Evolutionary conservation across 2,329 filamentous ascomycete genomes (phyloP), one percentile per base, ranked within the genome.

Genomic region (Aspergillus ochraceus): DNA sequence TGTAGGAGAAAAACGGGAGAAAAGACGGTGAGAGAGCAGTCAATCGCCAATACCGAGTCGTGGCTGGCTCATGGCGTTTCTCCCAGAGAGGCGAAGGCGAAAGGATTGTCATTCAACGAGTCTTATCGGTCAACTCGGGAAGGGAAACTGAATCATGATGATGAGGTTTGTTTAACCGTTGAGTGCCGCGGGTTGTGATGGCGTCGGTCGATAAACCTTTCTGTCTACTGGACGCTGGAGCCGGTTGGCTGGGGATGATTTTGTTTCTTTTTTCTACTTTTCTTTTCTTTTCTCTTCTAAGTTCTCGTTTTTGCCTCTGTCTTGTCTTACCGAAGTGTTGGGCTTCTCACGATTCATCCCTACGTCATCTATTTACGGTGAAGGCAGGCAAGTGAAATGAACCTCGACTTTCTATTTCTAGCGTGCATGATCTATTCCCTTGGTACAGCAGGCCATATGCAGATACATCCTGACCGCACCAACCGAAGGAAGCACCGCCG

Each of bases 1-100:
- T 24, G 24, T 42, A 42, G 19, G 20, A 53, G 77, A 11, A 22
- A 11, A 22, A n/a, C 29, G 20, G 24, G 29, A 14, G 24, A 49
- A 55, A 55, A 55, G 45, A 55, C 42, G 45, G 42, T 42, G 49
- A 52, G 29, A 51, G 36, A 29, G 52, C 52, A 36, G 52, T 46
- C 32, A 54, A 29, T 29, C 26, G 6, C 26, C 6, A 29, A 51
- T 24, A 12, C 46, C 20, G 24, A 19, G 26, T n/a, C 11, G 52
- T 54, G 52, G 52, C 52, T 54, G 52, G 52, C 36, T 42, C n/a
- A 36, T 36, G 32, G 32, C 12, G 12, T 36, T 36, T 36, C 32
- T 14, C 12, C 12, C 32, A 12, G 11, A n/a, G 36, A 42, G 36
- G 36, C 36, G 17, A n/a, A 17, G 20, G 22, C 11, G 11, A 4